Percentiles rank a stretch among this genome's conserved stretches.
These are phyloP conservation scores for Litchi chinensis DNA, from an alignment of 345 rosid species.

Conservation along the genomic window DNA sequence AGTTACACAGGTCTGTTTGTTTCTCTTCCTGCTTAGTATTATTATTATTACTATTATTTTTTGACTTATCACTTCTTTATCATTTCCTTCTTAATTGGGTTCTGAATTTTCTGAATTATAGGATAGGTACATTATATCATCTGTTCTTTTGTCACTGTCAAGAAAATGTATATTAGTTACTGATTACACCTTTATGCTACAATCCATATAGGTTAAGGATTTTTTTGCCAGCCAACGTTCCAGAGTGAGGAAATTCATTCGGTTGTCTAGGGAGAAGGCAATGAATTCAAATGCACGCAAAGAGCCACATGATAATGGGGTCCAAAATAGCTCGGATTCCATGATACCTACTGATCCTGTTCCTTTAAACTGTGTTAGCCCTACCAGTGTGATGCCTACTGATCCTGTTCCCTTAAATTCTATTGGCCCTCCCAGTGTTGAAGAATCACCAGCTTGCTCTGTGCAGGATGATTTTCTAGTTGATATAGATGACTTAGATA, in stretches of 20 bases:
- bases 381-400: conserved; percentile 34
- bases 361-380: conserved; percentile 47
- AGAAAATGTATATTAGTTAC: background rate
- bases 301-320: conserved; percentile 31
- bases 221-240: conserved; percentile 84
- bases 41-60: background rate
- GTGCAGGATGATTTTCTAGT: conserved; percentile 53
- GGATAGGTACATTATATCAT: background rate
- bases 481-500: conserved; percentile 66
- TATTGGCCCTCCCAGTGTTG: conserved; percentile 42
- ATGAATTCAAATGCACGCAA: conserved; percentile 36
- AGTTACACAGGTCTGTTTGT: conserved; percentile 67
- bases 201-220: conserved; percentile 70
- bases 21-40: background rate
- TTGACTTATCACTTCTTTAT: background rate
- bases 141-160: background rate
- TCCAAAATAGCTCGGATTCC: conserved; percentile 41
- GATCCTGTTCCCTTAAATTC: conserved; percentile 55
- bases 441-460: conserved; percentile 56
- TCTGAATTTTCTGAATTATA: conserved; percentile 1
- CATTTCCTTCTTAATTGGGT: background rate
- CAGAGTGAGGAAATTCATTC: conserved; percentile 79
- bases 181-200: conserved; percentile 12
- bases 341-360: conserved; percentile 42
- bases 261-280: conserved; percentile 79